Conservation (phyloP, 768 basidiomycete species). For the Leccinum ochraceum region DNA sequence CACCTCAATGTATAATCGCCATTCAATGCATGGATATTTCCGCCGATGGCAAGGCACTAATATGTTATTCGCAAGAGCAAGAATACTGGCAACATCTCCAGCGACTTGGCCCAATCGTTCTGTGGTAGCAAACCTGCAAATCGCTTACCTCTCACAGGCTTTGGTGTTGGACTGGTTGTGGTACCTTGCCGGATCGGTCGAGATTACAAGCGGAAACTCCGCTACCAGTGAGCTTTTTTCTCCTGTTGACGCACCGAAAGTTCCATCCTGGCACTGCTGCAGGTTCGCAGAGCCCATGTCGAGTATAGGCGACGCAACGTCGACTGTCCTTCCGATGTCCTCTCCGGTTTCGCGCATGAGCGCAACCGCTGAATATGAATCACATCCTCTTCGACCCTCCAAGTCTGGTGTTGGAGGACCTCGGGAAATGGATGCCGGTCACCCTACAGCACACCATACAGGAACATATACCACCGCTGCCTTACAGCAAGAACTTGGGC, state of each 20-base stretch:
- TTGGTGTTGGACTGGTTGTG: constrained; percentile 14
- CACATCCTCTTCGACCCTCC: constrained; percentile 1
- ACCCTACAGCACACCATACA: not conserved
- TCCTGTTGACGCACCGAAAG: not conserved
- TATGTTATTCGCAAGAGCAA: constrained; percentile 1
- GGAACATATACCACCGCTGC: not conserved
- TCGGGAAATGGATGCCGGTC: constrained; percentile 14
- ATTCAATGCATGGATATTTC: constrained; percentile 34
- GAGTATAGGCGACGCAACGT: constrained; percentile 15
- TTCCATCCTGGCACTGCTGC: not conserved
- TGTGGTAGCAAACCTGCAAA: not conserved
- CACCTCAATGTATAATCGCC: constrained; percentile 39
- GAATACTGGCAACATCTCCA: not conserved
- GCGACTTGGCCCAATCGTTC: not conserved
- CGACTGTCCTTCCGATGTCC: constrained; percentile 16
- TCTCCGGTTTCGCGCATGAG: constrained; percentile 15
- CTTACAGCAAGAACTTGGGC: not conserved
- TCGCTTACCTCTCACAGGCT: not conserved
- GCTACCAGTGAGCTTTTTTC: constrained; percentile 2
- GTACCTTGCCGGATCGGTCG: constrained; percentile 1
- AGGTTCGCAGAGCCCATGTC: constrained; percentile 16
- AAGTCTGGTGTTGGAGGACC: constrained; percentile 23
- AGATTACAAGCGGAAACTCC: constrained; percentile 9
- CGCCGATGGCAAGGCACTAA: constrained; percentile 29
- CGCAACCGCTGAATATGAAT: constrained; percentile 5